phyloP scores from a whole-genome alignment of 1,284 basidiomycete genomes.

The Ganoderma sinense region DNA sequence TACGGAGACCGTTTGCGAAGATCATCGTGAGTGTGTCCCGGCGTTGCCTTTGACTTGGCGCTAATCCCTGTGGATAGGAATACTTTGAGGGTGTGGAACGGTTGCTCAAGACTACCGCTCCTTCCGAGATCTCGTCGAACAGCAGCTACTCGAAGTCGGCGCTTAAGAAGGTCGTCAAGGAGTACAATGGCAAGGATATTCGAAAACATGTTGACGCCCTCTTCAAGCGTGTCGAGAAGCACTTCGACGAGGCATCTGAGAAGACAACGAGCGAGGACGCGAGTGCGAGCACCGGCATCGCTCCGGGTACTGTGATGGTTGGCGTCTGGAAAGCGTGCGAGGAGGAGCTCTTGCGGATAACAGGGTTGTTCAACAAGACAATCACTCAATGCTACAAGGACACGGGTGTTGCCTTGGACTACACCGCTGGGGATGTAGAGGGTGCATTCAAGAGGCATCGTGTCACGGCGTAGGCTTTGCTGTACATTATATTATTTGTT shows the following conservation, averaged over 20 bases:
- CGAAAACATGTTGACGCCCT: slow-evolving; percentile 88
- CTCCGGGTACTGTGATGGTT: slow-evolving; percentile 74
- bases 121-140: slow-evolving; percentile 83
- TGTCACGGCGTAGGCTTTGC: slow-evolving; percentile 47
- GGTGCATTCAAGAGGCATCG: slow-evolving; percentile 76
- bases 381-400: slow-evolving; percentile 84
- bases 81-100: slow-evolving; percentile 94
- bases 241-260: slow-evolving; percentile 85
- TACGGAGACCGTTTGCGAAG: slow-evolving; percentile 87
- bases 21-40: slow-evolving; percentile 73
- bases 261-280: slow-evolving; percentile 65
- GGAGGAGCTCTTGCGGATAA: slow-evolving; percentile 78
- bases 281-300: slow-evolving; percentile 53
- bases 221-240: slow-evolving; percentile 94
- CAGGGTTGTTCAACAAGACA: slow-evolving; percentile 70
- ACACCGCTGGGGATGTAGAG: slow-evolving; percentile 79
- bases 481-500: slow-evolving; percentile 10
- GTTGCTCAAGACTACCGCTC: slow-evolving; percentile 81
- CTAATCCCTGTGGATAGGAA: slow-evolving; percentile 61
- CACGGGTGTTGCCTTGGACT: slow-evolving; percentile 76
- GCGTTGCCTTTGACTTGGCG: not conserved
- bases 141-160: slow-evolving; percentile 80
- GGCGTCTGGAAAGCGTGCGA: slow-evolving; percentile 92
- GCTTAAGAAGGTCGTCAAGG: slow-evolving; percentile 87
- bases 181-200: slow-evolving; percentile 88